A percentile compares a stretch with the other conserved stretches of the same genome.
Evolutionary conservation across 805 yeast genomes (phyloP).

Genomic region (Yamadazyma olivae): DNA sequence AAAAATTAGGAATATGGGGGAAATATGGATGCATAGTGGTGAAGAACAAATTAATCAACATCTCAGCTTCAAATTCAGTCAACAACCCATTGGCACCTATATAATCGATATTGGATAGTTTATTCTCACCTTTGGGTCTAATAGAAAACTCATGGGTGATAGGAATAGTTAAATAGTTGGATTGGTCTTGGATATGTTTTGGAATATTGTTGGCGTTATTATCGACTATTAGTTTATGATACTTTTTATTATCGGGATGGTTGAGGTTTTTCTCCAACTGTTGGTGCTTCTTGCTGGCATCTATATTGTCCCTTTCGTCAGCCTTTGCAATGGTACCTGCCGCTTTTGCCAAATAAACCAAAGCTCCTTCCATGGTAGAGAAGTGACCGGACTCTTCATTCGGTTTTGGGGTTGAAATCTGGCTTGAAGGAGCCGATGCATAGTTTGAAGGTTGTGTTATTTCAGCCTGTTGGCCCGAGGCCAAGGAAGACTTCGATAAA

Average conservation of each 20-base stretch:
- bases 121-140: constrained; percentile 46
- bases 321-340: constrained; percentile 75
- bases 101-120: constrained; percentile 59
- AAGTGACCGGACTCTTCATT: constrained; percentile 21
- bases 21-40: constrained; percentile 83
- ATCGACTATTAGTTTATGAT: constrained; percentile 4
- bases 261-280: constrained; percentile 34
- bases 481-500: background rate
- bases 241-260: constrained; percentile 2
- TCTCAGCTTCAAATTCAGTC: constrained; percentile 59
- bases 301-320: constrained; percentile 60
- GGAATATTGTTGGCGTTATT: constrained; percentile 7
- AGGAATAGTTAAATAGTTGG: constrained; percentile 14
- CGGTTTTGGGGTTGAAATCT: background rate
- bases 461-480: background rate
- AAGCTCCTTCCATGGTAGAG: constrained; percentile 54
- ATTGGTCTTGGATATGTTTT: constrained; percentile 14
- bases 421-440: background rate
- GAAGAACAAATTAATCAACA: constrained; percentile 60
- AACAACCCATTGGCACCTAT: constrained; percentile 54
- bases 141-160: constrained; percentile 26
- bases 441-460: constrained; percentile 2
- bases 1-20: constrained; percentile 77
- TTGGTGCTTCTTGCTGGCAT: constrained; percentile 48
- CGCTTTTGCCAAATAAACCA: constrained; percentile 71